Conservation (phyloP, 169 alveolate species). For the Perkinsus marinus region DNA sequence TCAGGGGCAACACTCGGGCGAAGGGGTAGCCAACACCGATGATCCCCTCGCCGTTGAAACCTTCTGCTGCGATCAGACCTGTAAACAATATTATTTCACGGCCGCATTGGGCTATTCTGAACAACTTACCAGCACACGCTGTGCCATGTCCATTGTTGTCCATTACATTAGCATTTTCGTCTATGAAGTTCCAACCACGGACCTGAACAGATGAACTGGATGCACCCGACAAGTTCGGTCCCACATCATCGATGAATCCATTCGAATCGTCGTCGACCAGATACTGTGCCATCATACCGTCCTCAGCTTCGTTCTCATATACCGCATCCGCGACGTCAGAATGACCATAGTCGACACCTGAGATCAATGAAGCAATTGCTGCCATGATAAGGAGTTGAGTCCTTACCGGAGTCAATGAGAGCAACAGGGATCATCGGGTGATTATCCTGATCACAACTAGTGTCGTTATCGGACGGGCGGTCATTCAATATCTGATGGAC, state of each 20-base stretch:
- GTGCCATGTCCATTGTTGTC: neutral
- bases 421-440: neutral
- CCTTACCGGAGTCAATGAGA: neutral
- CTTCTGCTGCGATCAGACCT: neutral
- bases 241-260: neutral
- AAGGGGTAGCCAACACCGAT: neutral
- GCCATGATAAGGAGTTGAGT: neutral
- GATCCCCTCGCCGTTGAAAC: neutral
- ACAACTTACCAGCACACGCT: neutral
- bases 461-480: neutral
- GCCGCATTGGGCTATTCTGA: neutral
- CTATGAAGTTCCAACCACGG: neutral
- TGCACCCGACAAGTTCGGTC: neutral
- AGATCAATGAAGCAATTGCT: neutral
- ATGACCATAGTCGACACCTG: neutral
- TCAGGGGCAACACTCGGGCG: neutral
- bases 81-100: neutral
- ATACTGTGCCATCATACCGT: neutral
- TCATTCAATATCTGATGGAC: neutral
- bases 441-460: neutral
- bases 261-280: neutral
- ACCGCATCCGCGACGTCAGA: neutral
- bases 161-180: neutral
- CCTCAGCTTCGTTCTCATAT: neutral
- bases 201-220: neutral